These are phyloP conservation scores for Malassezia nana DNA, from an alignment of 1,284 basidiomycete species.

Conservation along the genomic window DNA sequence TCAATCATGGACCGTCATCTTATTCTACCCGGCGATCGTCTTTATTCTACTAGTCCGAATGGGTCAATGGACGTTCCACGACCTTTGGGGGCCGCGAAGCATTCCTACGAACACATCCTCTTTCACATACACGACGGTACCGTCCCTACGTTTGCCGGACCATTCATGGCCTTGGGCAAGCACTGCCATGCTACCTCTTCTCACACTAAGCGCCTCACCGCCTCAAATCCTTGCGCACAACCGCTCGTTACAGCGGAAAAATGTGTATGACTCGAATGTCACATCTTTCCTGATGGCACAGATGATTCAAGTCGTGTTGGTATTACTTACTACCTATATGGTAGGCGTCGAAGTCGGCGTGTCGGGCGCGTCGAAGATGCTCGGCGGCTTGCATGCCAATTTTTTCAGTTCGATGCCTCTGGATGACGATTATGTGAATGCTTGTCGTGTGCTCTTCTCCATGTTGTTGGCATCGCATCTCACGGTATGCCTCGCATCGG, in stretches of 20 bases:
- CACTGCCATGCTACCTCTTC: slow-evolving; percentile 39
- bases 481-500: slow-evolving; percentile 37
- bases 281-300: slow-evolving; percentile 39
- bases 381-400: slow-evolving; percentile 31
- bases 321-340: slow-evolving; percentile 25
- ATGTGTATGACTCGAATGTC: slow-evolving; percentile 37
- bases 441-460: slow-evolving; percentile 29
- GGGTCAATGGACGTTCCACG: slow-evolving; percentile 10
- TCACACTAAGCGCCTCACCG: slow-evolving; percentile 40
- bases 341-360: slow-evolving; percentile 27
- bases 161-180: slow-evolving; percentile 32
- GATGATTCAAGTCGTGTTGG: slow-evolving; percentile 29
- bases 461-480: slow-evolving; percentile 36
- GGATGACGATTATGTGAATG: slow-evolving; percentile 33
- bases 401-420: slow-evolving; percentile 35
- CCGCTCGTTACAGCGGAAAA: slow-evolving; percentile 34
- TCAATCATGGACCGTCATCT: slow-evolving; percentile 28
- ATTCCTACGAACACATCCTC: neutral
- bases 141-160: neutral
- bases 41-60: slow-evolving; percentile 30
- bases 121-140: neutral
- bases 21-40: slow-evolving; percentile 34
- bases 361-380: slow-evolving; percentile 30
- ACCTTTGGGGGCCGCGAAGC: neutral
- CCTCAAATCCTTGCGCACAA: slow-evolving; percentile 44